Base-by-base conservation (phyloP, 768 basidiomycete species). In the Mycena galericulata region DNA sequence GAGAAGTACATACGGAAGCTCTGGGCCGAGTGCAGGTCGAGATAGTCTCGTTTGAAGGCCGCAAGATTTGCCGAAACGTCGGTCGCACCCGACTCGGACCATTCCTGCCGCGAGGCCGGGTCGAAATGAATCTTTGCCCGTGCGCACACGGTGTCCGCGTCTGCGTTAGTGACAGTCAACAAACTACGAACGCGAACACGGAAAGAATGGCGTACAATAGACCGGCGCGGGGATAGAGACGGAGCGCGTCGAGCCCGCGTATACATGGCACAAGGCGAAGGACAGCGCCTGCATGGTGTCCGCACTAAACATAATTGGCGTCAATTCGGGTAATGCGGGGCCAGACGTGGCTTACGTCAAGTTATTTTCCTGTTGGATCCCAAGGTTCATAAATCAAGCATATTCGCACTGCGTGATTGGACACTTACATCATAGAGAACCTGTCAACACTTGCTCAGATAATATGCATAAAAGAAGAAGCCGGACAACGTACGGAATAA, bases 171-270 rank as follows among this genome's bases (percentile, higher is more conserved):
- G 14, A 18, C 0, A 36, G 34, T 49, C 7, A 27, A 51, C 22
- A 5, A 50, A n/a, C 15, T 18, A 29, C 29, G 17, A 26, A 11
- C 15, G 29, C 40, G 10, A 7, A n/a, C n/a, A n/a, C n/a, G n/a
- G 40, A 9, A 40, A 41, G 22, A 15, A 27, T 27, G 30, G 70
- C 90, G 73, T 73, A 94, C 93, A 95, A 69, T 95, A 95, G 0
- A 95, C 92, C 0, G 94, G 94, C 0, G 94, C 93, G 0, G 94
- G 94, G 46, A 95, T 95, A 0, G 93, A 95, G 0, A 96, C 94
- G 0, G 92, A 92, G 10, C 94, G 90, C 0, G 94, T 95, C 0
- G 94, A 85, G 0, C 93, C 86, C 0, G 94, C 92, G 56, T 93
- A 95, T 0, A 93, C 89, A 51, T 96, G 92, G 73, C 92, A 93